phyloP scores from a whole-genome alignment of 2,329 filamentous ascomycete species.

The Ceratocystis cubensis region DNA sequence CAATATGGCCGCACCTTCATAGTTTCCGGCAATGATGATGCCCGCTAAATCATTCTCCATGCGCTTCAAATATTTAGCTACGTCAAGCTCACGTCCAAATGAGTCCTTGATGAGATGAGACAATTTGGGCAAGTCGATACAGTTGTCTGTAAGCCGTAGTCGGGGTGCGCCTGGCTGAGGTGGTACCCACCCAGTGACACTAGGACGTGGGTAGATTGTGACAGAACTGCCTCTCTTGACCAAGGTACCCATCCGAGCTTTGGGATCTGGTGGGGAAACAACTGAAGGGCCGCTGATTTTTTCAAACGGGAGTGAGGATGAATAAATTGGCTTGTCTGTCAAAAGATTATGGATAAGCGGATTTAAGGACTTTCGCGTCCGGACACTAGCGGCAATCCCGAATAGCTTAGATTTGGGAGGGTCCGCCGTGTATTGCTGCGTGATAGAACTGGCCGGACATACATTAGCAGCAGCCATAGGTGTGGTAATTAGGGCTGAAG shows the following conservation, averaged over 20 bases:
- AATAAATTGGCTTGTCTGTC: slow-evolving; percentile 86
- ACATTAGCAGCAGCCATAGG: slow-evolving; percentile 61
- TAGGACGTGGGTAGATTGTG: slow-evolving; percentile 66
- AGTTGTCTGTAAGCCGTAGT: slow-evolving; percentile 62
- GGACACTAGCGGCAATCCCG: slow-evolving; percentile 20
- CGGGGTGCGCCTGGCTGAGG: slow-evolving; percentile 46
- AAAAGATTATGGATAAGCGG: slow-evolving; percentile 90
- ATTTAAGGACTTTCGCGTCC: slow-evolving; percentile 50
- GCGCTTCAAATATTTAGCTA: slow-evolving; percentile 69
- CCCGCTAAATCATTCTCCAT: slow-evolving; percentile 73
- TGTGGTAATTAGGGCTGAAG: slow-evolving; percentile 80
- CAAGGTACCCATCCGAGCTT: slow-evolving; percentile 50
- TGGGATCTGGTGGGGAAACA: slow-evolving; percentile 13
- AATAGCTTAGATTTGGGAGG: slow-evolving; percentile 8
- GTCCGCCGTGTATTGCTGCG: slow-evolving; percentile 11
- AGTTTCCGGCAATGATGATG: slow-evolving; percentile 87
- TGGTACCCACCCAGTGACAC: slow-evolving; percentile 52
- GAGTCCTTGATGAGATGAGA: slow-evolving; percentile 87
- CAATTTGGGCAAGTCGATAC: slow-evolving; percentile 70
- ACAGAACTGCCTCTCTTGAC: slow-evolving; percentile 86
- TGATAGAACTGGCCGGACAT: slow-evolving; percentile 31
- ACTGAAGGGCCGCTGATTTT: slow-evolving; percentile 36
- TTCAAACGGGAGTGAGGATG: slow-evolving; percentile 72
- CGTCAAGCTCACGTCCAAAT: slow-evolving; percentile 73
- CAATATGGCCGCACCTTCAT: slow-evolving; percentile 86